phyloP scores from a whole-genome alignment of 2,329 filamentous ascomycete species.

The Ilyonectria destructans region DNA sequence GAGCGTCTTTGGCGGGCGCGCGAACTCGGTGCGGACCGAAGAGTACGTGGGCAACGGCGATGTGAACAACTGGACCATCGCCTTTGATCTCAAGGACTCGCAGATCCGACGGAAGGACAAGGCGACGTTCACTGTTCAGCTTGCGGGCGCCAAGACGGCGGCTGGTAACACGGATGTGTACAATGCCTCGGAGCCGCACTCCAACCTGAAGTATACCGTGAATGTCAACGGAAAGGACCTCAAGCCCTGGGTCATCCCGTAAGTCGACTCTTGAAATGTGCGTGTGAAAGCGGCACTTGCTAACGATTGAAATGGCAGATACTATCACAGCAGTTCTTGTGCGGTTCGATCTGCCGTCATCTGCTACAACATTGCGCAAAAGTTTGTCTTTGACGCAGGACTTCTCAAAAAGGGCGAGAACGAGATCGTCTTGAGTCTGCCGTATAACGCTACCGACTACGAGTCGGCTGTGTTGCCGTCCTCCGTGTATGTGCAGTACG shows the following conservation, averaged over 20 bases:
- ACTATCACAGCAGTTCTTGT: constrained; percentile 63
- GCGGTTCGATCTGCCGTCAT: constrained; percentile 73
- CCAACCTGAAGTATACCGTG: constrained; percentile 67
- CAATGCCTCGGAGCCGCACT: constrained; percentile 67
- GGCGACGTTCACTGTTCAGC: constrained; percentile 75
- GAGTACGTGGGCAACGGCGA: constrained; percentile 60
- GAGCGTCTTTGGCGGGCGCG: constrained; percentile 74
- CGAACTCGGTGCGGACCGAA: constrained; percentile 62
- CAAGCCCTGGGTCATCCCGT: constrained; percentile 72
- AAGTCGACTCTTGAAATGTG: constrained; percentile 35
- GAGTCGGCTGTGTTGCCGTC: constrained; percentile 71
- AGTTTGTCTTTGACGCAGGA: constrained; percentile 70
- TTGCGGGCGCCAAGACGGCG: constrained; percentile 75
- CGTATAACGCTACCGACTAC: constrained; percentile 72
- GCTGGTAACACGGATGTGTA: constrained; percentile 74
- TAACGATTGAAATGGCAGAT: constrained; percentile 34
- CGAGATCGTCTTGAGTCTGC: constrained; percentile 70
- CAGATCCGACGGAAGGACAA: constrained; percentile 59
- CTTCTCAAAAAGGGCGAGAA: constrained; percentile 69
- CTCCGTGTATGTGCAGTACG: constrained; percentile 76
- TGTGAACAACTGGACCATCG: constrained; percentile 74
- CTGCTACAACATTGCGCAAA: constrained; percentile 75
- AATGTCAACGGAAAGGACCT: constrained; percentile 59
- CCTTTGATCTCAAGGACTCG: constrained; percentile 63
- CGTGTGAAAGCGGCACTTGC: neutral